Evolutionary conservation across 2,329 filamentous ascomycete genomes (phyloP).

Genomic region (Zymoseptoria passerinii): DNA sequence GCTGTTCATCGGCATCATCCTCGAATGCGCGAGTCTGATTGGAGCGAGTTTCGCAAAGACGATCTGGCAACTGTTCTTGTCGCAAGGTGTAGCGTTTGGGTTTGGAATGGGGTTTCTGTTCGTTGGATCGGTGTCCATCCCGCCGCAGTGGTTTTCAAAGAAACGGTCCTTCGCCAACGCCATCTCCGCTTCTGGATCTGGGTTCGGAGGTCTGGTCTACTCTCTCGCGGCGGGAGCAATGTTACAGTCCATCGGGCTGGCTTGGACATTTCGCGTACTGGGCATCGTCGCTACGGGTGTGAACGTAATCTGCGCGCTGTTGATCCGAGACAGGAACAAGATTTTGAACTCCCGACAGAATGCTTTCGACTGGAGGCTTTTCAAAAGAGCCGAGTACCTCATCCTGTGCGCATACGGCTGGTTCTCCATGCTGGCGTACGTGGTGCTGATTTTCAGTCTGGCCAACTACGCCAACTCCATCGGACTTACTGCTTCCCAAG

Average conservation of each 20-base stretch:
- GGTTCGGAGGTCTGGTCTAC: slow-evolving; percentile 65
- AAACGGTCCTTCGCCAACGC: slow-evolving; percentile 62
- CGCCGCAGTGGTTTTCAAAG: slow-evolving; percentile 67
- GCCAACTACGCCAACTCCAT: slow-evolving; percentile 64
- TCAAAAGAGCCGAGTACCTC: slow-evolving; percentile 54
- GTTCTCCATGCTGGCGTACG: slow-evolving; percentile 65
- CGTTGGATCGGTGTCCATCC: slow-evolving; percentile 57
- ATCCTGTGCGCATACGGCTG: slow-evolving; percentile 60
- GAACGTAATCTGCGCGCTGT: slow-evolving; percentile 53
- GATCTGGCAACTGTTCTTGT: slow-evolving; percentile 69
- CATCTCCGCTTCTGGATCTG: slow-evolving; percentile 59
- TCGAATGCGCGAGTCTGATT: slow-evolving; percentile 59
- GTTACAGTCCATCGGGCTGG: slow-evolving; percentile 54
- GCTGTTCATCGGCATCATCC: slow-evolving; percentile 54
- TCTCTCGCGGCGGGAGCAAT: slow-evolving; percentile 60
- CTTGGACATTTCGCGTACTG: slow-evolving; percentile 59
- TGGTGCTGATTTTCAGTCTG: slow-evolving; percentile 68
- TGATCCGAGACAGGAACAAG: slow-evolving; percentile 65
- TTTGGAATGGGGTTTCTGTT: slow-evolving; percentile 70
- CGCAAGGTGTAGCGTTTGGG: slow-evolving; percentile 70
- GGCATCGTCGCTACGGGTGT: slow-evolving; percentile 56
- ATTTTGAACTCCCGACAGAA: slow-evolving; percentile 58
- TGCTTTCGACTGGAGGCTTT: slow-evolving; percentile 56
- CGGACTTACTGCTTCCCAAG: slow-evolving; percentile 58
- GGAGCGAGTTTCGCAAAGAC: slow-evolving; percentile 59